phyloP scores from a whole-genome alignment of 129 eudicot genomes.

The Chrysanthemum makinoi region DNA sequence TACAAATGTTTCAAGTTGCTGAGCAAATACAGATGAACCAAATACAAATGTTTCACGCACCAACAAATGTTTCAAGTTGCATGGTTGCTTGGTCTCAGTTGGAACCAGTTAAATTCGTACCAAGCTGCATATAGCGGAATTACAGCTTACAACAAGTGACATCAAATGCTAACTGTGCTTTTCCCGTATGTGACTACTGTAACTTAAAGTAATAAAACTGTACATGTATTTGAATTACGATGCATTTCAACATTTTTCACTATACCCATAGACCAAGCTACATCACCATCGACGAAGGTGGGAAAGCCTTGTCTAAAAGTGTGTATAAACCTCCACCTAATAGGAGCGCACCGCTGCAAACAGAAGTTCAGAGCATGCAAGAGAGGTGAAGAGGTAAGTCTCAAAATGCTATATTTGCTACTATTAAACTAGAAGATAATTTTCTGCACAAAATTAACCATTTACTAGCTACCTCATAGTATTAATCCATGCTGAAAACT shows the following conservation, averaged over 20 bases:
- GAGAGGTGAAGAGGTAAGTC: background rate
- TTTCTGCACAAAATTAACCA: background rate
- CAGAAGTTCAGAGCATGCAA: constrained; percentile 20
- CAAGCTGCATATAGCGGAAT: no score
- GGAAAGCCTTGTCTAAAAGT: constrained; percentile 71
- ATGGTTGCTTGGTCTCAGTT: no score
- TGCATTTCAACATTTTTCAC: no score
- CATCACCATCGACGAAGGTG: constrained; percentile 73
- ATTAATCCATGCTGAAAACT: constrained; percentile 98
- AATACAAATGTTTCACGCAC: no score
- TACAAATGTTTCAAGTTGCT: background rate
- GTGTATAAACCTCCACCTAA: constrained; percentile 93
- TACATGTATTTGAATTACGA: background rate
- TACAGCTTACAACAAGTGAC: no score
- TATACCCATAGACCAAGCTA: constrained; percentile 20
- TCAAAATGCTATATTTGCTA: background rate
- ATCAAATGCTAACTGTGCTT: no score
- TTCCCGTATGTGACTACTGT: no score
- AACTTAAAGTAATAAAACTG: no score
- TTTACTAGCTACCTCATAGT: constrained; percentile 69
- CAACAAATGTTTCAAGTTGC: no score
- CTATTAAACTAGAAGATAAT: background rate
- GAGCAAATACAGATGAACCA: no score
- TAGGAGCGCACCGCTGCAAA: constrained; percentile 84
- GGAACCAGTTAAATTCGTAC: no score